Conservation (phyloP, 352 stramenopile genomes). For the Phytophthora pini region DNA sequence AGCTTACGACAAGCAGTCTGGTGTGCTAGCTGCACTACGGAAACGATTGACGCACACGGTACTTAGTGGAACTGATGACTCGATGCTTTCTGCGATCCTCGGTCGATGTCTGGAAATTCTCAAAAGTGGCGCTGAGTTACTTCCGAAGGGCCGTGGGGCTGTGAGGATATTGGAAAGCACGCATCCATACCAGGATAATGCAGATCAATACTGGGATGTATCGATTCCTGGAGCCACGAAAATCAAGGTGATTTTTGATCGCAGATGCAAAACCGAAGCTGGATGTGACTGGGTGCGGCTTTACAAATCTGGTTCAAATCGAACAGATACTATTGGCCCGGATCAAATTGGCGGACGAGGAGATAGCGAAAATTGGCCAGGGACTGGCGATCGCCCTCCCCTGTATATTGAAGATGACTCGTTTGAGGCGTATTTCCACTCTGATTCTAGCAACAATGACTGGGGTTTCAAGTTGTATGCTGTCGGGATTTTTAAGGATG, state of each 20-base stretch:
- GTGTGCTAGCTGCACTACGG: slow-evolving; percentile 31
- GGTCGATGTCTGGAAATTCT: slow-evolving; percentile 49
- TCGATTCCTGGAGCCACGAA: slow-evolving; percentile 68
- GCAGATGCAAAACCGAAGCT: slow-evolving; percentile 70
- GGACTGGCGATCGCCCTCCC: slow-evolving; percentile 61
- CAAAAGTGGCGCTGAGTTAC: slow-evolving; percentile 13
- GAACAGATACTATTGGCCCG: slow-evolving; percentile 54
- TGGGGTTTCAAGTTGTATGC: slow-evolving; percentile 92
- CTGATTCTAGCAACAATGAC: slow-evolving; percentile 82
- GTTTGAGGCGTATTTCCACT: slow-evolving; percentile 87
- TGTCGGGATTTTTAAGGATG: slow-evolving; percentile 65
- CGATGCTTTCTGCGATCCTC: slow-evolving; percentile 28
- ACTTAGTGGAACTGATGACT: slow-evolving; percentile 27
- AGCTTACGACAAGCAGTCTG: slow-evolving; percentile 32
- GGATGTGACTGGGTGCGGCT: slow-evolving; percentile 74
- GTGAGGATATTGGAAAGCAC: slow-evolving; percentile 68
- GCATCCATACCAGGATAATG: slow-evolving; percentile 78
- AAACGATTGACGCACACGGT: slow-evolving; percentile 34
- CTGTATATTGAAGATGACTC: slow-evolving; percentile 74
- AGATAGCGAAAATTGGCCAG: slow-evolving; percentile 83
- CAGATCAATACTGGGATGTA: slow-evolving; percentile 72
- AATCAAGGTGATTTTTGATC: slow-evolving; percentile 79
- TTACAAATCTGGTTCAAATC: slow-evolving; percentile 66
- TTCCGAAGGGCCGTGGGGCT: slow-evolving; percentile 53
- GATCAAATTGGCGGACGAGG: slow-evolving; percentile 68